Conservation (phyloP, 78 protist species). For the Dictyostelium discoideum region DNA sequence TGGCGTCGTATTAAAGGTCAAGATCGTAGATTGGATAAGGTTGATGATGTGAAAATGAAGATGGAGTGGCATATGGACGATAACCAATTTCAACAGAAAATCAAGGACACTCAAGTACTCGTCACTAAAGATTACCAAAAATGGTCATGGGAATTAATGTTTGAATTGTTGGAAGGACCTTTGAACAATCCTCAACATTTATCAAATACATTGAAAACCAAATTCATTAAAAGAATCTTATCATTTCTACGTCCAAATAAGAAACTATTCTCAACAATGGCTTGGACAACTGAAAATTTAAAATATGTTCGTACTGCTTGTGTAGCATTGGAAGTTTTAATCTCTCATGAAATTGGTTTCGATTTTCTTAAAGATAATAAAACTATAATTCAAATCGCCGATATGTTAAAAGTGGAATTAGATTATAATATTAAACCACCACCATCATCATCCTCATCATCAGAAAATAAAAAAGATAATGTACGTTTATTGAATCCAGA, state of each 20-base stretch:
- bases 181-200: slow-evolving; percentile 55
- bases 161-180: slow-evolving; percentile 79
- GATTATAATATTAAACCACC: not conserved
- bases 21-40: slow-evolving; percentile 61
- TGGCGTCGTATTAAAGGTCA: slow-evolving; percentile 74
- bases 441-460: not conserved
- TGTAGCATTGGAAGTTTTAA: slow-evolving; percentile 50
- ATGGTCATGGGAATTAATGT: slow-evolving; percentile 80
- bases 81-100: slow-evolving; percentile 44
- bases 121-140: slow-evolving; percentile 50
- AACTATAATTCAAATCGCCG: slow-evolving; percentile 55
- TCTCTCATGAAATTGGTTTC: slow-evolving; percentile 58
- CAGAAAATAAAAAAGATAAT: not conserved
- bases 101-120: slow-evolving; percentile 72
- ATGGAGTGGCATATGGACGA: slow-evolving; percentile 83
- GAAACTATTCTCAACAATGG: slow-evolving; percentile 63
- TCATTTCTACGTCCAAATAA: slow-evolving; percentile 67
- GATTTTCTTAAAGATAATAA: slow-evolving; percentile 70
- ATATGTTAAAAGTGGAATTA: slow-evolving; percentile 55
- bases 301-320: slow-evolving; percentile 68
- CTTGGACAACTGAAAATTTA: slow-evolving; percentile 80
- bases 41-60: slow-evolving; percentile 62
- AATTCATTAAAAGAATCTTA: slow-evolving; percentile 73
- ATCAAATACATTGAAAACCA: slow-evolving; percentile 58
- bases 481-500: slow-evolving; percentile 49